Percentiles rank a stretch among this genome's conserved stretches.
Conservation (phyloP, 495 filamentous ascomycete species). For the Hypoxylon perforatum region DNA sequence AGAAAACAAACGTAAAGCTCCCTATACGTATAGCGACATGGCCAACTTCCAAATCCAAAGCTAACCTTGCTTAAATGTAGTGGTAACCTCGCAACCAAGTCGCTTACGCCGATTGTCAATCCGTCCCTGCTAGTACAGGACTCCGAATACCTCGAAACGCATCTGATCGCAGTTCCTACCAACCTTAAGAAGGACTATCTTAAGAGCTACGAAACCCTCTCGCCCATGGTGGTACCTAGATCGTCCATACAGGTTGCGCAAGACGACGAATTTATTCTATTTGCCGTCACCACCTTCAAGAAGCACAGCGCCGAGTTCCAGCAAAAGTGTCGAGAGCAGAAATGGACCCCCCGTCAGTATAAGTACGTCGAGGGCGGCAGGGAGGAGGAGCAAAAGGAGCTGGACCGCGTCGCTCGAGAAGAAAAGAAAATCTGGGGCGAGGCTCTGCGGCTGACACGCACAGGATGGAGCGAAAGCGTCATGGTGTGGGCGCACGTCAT, state of each 20-base stretch:
- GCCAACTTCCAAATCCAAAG: neutral
- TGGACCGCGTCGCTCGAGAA: constrained; percentile 79
- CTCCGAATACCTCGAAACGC: constrained; percentile 96
- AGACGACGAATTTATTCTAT: constrained; percentile 89
- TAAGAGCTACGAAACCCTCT: constrained; percentile 85
- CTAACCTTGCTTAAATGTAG: constrained; percentile 54
- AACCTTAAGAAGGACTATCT: constrained; percentile 85
- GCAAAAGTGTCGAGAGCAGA: constrained; percentile 87
- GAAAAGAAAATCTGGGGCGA: constrained; percentile 91
- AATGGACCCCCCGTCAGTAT: constrained; percentile 94
- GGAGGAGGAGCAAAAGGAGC: constrained; percentile 86
- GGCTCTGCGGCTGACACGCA: constrained; percentile 84
- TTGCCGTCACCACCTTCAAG: constrained; percentile 91
- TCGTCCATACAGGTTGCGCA: constrained; percentile 79
- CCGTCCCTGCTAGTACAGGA: constrained; percentile 82
- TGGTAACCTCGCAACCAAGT: constrained; percentile 93
- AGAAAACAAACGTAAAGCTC: constrained; percentile 80
- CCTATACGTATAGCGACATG: neutral
- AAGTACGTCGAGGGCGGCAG: constrained; percentile 89
- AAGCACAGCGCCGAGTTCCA: constrained; percentile 87
- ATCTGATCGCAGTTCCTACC: constrained; percentile 87
- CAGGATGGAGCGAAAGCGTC: constrained; percentile 90
- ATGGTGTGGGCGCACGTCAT: constrained; percentile 96
- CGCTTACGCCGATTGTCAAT: constrained; percentile 86
- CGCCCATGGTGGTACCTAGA: constrained; percentile 86